Percentiles rank a stretch among this genome's conserved stretches.
Evolutionary conservation across 1,139 yeast species (phyloP).

Genomic region (Yamadazyma dushanensis): DNA sequence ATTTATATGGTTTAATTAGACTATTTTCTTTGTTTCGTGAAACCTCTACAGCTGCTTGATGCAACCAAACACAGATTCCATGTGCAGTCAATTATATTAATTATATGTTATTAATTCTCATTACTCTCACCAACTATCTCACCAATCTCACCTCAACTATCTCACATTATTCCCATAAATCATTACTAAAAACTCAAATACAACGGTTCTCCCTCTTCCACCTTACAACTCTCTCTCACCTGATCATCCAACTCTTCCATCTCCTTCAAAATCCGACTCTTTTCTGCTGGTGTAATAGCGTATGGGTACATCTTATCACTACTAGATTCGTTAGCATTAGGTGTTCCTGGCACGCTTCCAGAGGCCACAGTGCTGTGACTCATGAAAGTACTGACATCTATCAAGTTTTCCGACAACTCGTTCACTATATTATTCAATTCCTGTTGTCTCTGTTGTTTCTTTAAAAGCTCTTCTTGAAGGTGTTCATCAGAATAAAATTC

Average conservation of each 20-base stretch:
- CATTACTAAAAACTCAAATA: slow-evolving; percentile 27
- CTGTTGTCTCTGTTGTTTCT: slow-evolving; percentile 45
- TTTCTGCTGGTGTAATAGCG: slow-evolving; percentile 21
- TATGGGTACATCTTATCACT: slow-evolving; percentile 17
- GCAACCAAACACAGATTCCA: no score
- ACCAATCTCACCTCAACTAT: no score
- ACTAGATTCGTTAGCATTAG: slow-evolving; percentile 8
- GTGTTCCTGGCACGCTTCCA: slow-evolving; percentile 12
- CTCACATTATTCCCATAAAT: no score
- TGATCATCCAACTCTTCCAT: slow-evolving; percentile 20
- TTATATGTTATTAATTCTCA: neutral
- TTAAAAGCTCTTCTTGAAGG: slow-evolving; percentile 39
- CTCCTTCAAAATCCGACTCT: slow-evolving; percentile 22
- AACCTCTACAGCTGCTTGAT: no score
- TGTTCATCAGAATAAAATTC: slow-evolving; percentile 34
- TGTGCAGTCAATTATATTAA: neutral
- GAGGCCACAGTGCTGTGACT: slow-evolving; percentile 17
- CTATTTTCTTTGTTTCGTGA: no score
- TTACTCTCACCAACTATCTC: no score
- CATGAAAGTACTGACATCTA: slow-evolving; percentile 45
- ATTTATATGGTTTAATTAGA: no score
- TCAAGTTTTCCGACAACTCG: slow-evolving; percentile 44
- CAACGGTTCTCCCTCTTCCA: slow-evolving; percentile 26
- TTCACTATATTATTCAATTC: slow-evolving; percentile 44
- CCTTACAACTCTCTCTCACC: slow-evolving; percentile 23